Percentiles rank a stretch among this genome's conserved stretches.
These are phyloP conservation scores for Plasmodium cynomolgi DNA, from an alignment of 169 alveolate species.

Conservation along the genomic window DNA sequence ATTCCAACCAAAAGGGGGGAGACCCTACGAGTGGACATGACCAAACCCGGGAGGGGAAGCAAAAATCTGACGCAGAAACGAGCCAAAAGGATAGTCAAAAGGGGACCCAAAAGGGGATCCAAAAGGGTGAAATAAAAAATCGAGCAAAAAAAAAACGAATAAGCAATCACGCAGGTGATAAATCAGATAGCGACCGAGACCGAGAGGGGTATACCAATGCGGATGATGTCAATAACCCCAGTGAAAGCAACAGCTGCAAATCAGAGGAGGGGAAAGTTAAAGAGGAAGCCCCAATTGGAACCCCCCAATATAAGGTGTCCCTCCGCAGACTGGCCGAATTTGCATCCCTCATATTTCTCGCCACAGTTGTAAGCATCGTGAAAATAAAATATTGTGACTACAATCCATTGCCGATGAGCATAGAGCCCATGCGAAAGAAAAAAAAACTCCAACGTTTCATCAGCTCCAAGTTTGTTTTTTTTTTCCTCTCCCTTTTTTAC, in stretches of 20 bases:
- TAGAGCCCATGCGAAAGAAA: neutral
- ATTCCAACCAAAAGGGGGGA: neutral
- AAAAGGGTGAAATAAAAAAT: neutral
- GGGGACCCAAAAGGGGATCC: neutral
- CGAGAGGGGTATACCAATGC: neutral
- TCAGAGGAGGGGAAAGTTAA: neutral
- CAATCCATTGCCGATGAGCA: neutral
- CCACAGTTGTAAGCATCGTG: slow-evolving; percentile 9
- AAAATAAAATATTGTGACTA: slow-evolving; percentile 24
- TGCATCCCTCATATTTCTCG: slow-evolving; percentile 7
- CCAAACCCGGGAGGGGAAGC: neutral
- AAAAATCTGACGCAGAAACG: neutral
- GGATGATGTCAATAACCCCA: neutral
- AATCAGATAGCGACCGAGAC: neutral
- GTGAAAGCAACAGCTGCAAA: neutral
- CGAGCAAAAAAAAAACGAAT: neutral
- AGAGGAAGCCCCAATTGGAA: neutral
- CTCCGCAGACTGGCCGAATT: slow-evolving; percentile 1
- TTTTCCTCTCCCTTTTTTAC: slow-evolving; percentile 38
- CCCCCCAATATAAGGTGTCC: neutral
- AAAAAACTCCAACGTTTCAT: slow-evolving; percentile 11
- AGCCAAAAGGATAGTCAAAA: no score
- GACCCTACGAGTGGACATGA: neutral
- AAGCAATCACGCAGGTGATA: neutral
- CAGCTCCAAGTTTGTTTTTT: slow-evolving; percentile 28